phyloP scores from a whole-genome alignment of 2,329 filamentous ascomycete species.

The Fusarium clavum region DNA sequence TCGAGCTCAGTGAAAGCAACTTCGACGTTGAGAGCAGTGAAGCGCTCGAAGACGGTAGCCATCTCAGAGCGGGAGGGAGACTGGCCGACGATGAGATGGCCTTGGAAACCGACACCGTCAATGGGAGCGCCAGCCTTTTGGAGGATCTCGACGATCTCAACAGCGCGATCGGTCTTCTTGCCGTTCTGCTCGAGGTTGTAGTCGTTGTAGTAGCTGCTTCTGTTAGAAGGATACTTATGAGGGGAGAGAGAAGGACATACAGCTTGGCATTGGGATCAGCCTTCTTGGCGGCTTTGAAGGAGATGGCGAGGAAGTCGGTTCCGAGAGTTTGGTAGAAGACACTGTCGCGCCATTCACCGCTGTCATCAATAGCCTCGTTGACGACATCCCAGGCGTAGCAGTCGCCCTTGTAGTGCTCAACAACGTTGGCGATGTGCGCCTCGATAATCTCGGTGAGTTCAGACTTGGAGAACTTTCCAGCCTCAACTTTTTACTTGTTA shows the following conservation, averaged over 20 bases:
- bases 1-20: conserved; percentile 73
- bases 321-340: conserved; percentile 69
- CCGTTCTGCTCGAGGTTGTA: conserved; percentile 70
- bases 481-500: conserved; percentile 31
- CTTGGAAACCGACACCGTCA: conserved; percentile 72
- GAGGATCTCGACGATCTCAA: conserved; percentile 59
- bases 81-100: conserved; percentile 68
- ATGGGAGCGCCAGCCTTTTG: conserved; percentile 65
- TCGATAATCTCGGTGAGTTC: conserved; percentile 64
- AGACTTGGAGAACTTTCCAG: conserved; percentile 64
- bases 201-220: conserved; percentile 59
- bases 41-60: conserved; percentile 60
- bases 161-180: conserved; percentile 59
- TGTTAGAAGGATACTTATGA: not conserved
- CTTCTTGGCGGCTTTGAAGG: conserved; percentile 66
- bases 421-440: conserved; percentile 70
- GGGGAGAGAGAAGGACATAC: conserved; percentile 21
- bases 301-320: conserved; percentile 66
- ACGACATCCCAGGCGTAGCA: conserved; percentile 75
- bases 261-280: conserved; percentile 68
- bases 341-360: conserved; percentile 63
- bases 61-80: conserved; percentile 60
- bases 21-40: conserved; percentile 64
- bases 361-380: conserved; percentile 71
- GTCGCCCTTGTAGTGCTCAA: conserved; percentile 67